These are phyloP conservation scores for Curvularia verruculosa DNA, from an alignment of 2,329 filamentous ascomycete genomes.

Conservation along the genomic window DNA sequence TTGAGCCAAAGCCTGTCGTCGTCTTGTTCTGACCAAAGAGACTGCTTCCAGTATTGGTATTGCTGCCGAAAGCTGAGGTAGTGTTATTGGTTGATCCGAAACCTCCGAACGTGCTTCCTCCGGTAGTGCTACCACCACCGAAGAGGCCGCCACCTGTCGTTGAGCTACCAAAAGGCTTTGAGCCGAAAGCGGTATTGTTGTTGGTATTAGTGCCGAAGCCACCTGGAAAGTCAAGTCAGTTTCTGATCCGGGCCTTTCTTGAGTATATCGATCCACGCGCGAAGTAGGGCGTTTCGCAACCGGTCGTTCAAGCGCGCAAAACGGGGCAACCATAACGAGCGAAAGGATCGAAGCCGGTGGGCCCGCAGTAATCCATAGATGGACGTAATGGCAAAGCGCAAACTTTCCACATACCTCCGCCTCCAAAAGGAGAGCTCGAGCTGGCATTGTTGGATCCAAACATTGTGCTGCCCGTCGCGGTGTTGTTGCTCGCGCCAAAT, in stretches of 20 bases:
- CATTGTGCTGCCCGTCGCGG: constrained; percentile 37
- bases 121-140: constrained; percentile 27
- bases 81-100: constrained; percentile 24
- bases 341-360: constrained; percentile 1
- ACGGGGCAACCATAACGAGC: background rate
- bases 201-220: constrained; percentile 41
- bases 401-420: constrained; percentile 48
- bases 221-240: constrained; percentile 39
- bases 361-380: constrained; percentile 14
- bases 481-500: constrained; percentile 41
- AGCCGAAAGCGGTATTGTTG: constrained; percentile 33
- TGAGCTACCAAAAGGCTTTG: constrained; percentile 43
- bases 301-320: constrained; percentile 1
- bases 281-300: background rate
- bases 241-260: background rate
- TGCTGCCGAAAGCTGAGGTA: constrained; percentile 35
- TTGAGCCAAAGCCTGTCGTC: constrained; percentile 33
- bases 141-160: constrained; percentile 46
- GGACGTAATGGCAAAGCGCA: constrained; percentile 42
- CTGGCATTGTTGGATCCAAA: constrained; percentile 43
- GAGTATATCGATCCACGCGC: constrained; percentile 7
- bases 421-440: constrained; percentile 42
- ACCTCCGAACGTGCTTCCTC: constrained; percentile 22
- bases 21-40: constrained; percentile 43
- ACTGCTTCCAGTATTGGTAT: constrained; percentile 35